These are phyloP conservation scores for Diaporthe vexans DNA, from an alignment of 2,329 filamentous ascomycete species.

Conservation along the genomic window DNA sequence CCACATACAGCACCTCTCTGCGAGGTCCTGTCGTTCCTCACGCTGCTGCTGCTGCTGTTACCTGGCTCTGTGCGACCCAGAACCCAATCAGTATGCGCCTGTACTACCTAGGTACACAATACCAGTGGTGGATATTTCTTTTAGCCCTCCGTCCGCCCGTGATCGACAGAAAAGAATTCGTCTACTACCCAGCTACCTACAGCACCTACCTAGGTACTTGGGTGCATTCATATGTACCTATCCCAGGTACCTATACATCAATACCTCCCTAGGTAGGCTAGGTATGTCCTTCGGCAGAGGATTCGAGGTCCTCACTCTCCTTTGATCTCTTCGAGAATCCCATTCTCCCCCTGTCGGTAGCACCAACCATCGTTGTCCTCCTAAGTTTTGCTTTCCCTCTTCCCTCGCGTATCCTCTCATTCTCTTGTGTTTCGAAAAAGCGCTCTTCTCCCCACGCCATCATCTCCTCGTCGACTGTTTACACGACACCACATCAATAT, in stretches of 20 bases:
- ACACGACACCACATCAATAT: no score
- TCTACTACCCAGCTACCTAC: neutral
- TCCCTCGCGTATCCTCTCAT: no score
- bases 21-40: neutral
- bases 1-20: neutral
- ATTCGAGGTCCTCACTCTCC: neutral
- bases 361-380: neutral
- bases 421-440: no score
- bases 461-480: no score
- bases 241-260: neutral
- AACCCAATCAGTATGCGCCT: neutral
- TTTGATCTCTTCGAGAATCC: neutral
- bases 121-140: neutral
- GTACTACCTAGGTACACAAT: neutral
- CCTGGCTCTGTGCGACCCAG: neutral
- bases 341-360: neutral
- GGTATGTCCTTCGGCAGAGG: neutral
- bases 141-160: neutral
- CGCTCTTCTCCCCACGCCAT: no score
- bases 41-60: neutral
- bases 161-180: neutral
- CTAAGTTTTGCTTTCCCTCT: no score
- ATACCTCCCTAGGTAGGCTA: neutral
- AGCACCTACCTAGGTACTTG: neutral
- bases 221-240: neutral